A percentile compares a stretch with the other conserved stretches of the same genome.
Evolutionary conservation across 2,329 filamentous ascomycete genomes (phyloP).

Genomic region (Penicillium corylophilum): DNA sequence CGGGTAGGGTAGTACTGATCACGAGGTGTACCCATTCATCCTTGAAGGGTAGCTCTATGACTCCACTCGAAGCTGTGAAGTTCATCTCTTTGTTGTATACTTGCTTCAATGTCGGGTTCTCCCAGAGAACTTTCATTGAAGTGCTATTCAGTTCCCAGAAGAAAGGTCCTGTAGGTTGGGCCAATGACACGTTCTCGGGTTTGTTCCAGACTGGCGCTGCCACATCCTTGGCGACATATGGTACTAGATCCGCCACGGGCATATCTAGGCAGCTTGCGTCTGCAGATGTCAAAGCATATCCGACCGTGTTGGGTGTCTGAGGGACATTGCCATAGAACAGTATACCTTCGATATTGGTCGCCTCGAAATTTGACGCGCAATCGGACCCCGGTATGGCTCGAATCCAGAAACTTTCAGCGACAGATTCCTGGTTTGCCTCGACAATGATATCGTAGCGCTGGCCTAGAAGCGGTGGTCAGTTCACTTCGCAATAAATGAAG

Average conservation of each 20-base stretch:
- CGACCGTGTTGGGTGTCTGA: conserved; percentile 17
- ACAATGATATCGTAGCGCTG: conserved; percentile 44
- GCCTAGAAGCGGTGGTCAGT: conserved; percentile 15
- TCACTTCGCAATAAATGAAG: not conserved
- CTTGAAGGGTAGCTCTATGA: conserved; percentile 24
- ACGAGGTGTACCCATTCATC: conserved; percentile 31
- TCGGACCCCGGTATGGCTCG: conserved; percentile 46
- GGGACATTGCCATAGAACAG: conserved; percentile 39
- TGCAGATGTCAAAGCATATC: conserved; percentile 12
- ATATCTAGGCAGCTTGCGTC: conserved; percentile 30
- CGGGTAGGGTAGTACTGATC: conserved; percentile 22
- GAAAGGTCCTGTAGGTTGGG: conserved; percentile 20
- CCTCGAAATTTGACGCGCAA: conserved; percentile 44
- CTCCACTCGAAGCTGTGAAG: conserved; percentile 19
- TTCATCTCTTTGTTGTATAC: conserved; percentile 17
- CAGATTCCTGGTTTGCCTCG: conserved; percentile 25
- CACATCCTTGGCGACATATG: conserved; percentile 23
- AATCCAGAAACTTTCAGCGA: conserved; percentile 38
- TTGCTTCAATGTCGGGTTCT: conserved; percentile 30
- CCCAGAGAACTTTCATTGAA: conserved; percentile 33
- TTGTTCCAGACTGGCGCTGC: conserved; percentile 18
- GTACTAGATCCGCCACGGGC: conserved; percentile 25
- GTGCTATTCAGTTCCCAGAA: conserved; percentile 36
- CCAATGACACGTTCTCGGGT: conserved; percentile 16
- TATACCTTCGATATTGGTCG: conserved; percentile 51